Conservation (phyloP, 1,139 yeast species). For the Hemisphaericaspora lyxosophila region DNA sequence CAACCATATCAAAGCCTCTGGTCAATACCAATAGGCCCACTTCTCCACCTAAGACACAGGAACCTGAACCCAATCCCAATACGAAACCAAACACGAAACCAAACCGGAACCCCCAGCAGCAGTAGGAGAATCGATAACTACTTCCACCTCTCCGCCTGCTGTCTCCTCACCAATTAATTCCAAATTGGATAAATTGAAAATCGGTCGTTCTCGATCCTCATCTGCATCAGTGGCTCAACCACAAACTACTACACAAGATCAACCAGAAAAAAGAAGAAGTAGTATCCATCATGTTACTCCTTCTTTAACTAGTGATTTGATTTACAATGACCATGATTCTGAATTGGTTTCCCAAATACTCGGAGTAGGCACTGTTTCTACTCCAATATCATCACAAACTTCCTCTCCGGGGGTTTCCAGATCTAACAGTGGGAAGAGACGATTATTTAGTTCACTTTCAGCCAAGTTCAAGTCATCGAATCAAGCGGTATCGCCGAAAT, state of each 20-base stretch:
- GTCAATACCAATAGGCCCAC: too few relatives aligned
- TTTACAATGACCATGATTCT: conserved; percentile 12
- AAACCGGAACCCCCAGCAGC: background rate
- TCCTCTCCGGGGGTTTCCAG: conserved; percentile 21
- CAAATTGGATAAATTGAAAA: conserved; percentile 25
- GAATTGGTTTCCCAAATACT: conserved; percentile 9
- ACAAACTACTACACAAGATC: conserved; percentile 22
- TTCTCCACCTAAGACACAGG: too few relatives aligned
- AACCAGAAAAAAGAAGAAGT: conserved; percentile 11
- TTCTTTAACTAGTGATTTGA: conserved; percentile 14
- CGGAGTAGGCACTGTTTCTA: conserved; percentile 15
- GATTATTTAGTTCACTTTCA: conserved; percentile 52
- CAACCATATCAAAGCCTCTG: too few relatives aligned
- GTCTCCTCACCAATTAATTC: conserved; percentile 11
- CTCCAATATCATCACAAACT: conserved; percentile 11
- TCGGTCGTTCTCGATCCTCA: conserved; percentile 33
- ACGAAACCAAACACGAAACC: background rate
- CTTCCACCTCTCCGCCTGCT: conserved; percentile 5
- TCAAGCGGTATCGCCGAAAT: conserved; percentile 6
- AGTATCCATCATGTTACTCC: conserved; percentile 14
- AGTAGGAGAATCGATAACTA: background rate
- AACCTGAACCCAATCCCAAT: background rate
- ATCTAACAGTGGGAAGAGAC: conserved; percentile 33
- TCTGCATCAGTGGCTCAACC: conserved; percentile 22
- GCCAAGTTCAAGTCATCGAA: conserved; percentile 48